Evolutionary conservation across 169 alveolate species (phyloP).

Genomic region (Eimeria zaria): DNA sequence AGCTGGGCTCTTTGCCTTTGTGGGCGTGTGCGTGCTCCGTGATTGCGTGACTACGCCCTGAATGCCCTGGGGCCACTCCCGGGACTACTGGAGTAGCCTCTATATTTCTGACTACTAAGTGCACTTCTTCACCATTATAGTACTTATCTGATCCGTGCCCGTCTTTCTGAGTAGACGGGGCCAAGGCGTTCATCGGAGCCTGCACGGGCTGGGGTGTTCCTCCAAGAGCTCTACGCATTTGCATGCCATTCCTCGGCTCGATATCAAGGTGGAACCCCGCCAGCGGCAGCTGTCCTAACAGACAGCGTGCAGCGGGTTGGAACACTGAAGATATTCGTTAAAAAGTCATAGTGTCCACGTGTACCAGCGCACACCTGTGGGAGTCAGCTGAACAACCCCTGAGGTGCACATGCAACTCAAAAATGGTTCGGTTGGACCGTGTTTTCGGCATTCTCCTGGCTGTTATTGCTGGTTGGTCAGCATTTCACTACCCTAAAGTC

Average conservation of each 20-base stretch:
- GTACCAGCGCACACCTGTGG: constrained; percentile 36
- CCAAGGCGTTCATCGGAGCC: background rate
- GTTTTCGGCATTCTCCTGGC: constrained; percentile 76
- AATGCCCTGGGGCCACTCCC: constrained; percentile 33
- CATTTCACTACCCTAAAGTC: constrained; percentile 70
- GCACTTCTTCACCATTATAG: constrained; percentile 5
- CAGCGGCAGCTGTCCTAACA: constrained; percentile 61
- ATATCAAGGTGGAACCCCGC: constrained; percentile 17
- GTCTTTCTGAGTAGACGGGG: constrained; percentile 27
- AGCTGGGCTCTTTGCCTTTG: constrained; percentile 5
- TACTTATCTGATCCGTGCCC: background rate
- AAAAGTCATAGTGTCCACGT: background rate
- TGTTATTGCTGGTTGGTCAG: constrained; percentile 70
- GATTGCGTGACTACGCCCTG: constrained; percentile 35
- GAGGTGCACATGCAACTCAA: constrained; percentile 59
- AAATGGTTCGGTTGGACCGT: constrained; percentile 78
- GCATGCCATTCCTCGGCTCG: constrained; percentile 24
- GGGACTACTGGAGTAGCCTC: constrained; percentile 20
- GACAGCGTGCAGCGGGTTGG: constrained; percentile 65
- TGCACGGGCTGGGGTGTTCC: background rate
- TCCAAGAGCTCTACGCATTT: background rate
- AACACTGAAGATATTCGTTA: constrained; percentile 3
- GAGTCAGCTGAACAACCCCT: constrained; percentile 17
- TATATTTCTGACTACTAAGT: constrained; percentile 2
- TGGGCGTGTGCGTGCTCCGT: constrained; percentile 54